Percentiles rank a stretch among this genome's conserved stretches.
phyloP scores from a whole-genome alignment of 805 yeast genomes.

The Metschnikowia orientalis region DNA sequence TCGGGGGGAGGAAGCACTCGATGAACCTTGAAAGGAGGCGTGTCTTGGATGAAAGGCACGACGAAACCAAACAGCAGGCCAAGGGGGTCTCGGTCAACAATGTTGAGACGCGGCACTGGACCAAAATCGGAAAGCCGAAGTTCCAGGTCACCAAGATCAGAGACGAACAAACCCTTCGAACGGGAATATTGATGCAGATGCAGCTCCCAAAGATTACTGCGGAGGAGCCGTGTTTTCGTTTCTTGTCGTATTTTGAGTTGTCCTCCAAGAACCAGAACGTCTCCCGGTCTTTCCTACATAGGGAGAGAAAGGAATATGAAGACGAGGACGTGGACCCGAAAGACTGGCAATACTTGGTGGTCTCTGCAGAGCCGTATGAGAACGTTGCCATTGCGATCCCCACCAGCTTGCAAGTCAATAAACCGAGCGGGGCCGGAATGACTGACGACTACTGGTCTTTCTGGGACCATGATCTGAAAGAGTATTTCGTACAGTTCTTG shows the following conservation, averaged over 20 bases:
- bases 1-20: slow-evolving; percentile 81
- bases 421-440: slow-evolving; percentile 23
- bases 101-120: slow-evolving; percentile 44
- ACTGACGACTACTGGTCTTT: slow-evolving; percentile 52
- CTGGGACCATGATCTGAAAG: slow-evolving; percentile 69
- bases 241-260: slow-evolving; percentile 75
- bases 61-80: slow-evolving; percentile 14
- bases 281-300: slow-evolving; percentile 23
- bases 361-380: slow-evolving; percentile 90
- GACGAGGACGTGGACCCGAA: slow-evolving; percentile 25
- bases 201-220: slow-evolving; percentile 49
- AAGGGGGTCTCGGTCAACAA: slow-evolving; percentile 30
- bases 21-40: slow-evolving; percentile 61
- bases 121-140: slow-evolving; percentile 70
- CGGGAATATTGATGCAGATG: slow-evolving; percentile 65
- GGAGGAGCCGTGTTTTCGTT: slow-evolving; percentile 58
- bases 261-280: slow-evolving; percentile 36
- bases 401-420: slow-evolving; percentile 47
- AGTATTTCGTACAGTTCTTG: slow-evolving; percentile 67
- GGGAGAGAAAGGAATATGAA: slow-evolving; percentile 17
- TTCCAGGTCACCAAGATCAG: slow-evolving; percentile 65
- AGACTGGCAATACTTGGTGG: slow-evolving; percentile 63
- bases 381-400: slow-evolving; percentile 76
- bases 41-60: slow-evolving; percentile 30
- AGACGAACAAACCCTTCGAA: slow-evolving; percentile 50